Evolutionary conservation across 345 rosid species (phyloP), one percentile per base, ranked within the genome.

Genomic region (Dimocarpus longan): DNA sequence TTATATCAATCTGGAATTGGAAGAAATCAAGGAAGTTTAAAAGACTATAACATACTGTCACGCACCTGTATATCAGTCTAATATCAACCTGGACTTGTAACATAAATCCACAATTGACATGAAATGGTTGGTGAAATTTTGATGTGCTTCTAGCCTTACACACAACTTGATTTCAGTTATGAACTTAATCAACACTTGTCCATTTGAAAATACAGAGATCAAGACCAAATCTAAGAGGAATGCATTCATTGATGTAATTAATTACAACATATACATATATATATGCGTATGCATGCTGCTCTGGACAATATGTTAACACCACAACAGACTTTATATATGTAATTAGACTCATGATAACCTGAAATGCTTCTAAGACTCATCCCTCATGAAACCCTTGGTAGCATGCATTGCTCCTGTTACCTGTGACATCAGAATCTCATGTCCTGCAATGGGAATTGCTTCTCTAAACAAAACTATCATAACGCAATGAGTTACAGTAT

Each of bases 1-100:
- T 86, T 78, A 95, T 81, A 81, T 95, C 99, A 83, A 95, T 85
- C 99, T 95, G 84, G 75, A 75, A 88, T 73, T 57, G 16, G 43
- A 69, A 78, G 28, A 66, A 81, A 79, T 26, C 74, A 83, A 37
- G 28, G 67, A 54, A 56, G 28, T 54, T 77, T 43, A 80, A 62
- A 32, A 76, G 78, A 71, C 64, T 19, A 78, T 22, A 80, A 44
- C 52, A 68, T 42, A 24, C n/a, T 65, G 69, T 65, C 67, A 57
- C 24, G 44, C 60, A 68, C 50, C 32, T 44, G 37, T 76, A 7
- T 26, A n/a, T 44, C 48, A 66, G 39, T 5, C 75, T 62, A 68
- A 21, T n/a, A 15, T 67, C 40, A 37, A 8, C 48, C 68, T 59
- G 5, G 62, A 37, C 32, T 50, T 48, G 43, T 71, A 5, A 37